Percentiles rank a stretch among this genome's conserved stretches.
These are phyloP conservation scores for Blastomyces silverae DNA, from an alignment of 2,329 filamentous ascomycete genomes.

Conservation along the genomic window DNA sequence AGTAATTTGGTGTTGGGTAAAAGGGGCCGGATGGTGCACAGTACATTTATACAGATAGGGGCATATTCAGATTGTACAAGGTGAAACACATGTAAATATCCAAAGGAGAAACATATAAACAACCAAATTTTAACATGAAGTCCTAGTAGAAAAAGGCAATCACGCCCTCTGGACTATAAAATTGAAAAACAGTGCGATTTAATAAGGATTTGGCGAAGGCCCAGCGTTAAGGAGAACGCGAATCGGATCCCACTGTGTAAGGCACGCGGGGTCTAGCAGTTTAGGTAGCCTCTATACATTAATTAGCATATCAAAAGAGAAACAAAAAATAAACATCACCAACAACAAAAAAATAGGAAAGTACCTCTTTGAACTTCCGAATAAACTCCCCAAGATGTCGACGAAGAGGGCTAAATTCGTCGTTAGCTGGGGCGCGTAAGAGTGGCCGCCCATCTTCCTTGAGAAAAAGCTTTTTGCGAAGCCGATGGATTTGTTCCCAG, in stretches of 20 bases:
- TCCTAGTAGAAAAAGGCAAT: background rate
- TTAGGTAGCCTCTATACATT: background rate
- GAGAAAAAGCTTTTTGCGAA: constrained; percentile 11
- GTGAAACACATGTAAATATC: background rate
- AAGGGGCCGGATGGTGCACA: background rate
- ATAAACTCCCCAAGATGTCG: background rate
- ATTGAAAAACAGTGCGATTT: background rate
- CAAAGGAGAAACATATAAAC: background rate
- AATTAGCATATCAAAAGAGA: background rate
- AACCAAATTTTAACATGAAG: background rate
- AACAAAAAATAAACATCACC: background rate
- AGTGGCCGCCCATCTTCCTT: background rate
- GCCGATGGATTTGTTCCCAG: constrained; percentile 12
- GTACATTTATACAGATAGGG: background rate
- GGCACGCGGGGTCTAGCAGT: background rate
- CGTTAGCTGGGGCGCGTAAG: background rate
- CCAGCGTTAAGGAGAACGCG: background rate
- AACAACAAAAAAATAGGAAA: background rate
- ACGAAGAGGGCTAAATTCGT: background rate
- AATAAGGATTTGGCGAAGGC: constrained; percentile 1
- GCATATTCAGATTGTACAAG: background rate
- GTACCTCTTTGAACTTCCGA: background rate
- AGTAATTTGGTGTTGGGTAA: too few species aligned
- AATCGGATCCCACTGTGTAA: constrained; percentile 3
- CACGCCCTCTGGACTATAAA: background rate